Evolutionary conservation across 2,329 filamentous ascomycete species (phyloP).

Genomic region (Penicillium thymicola): DNA sequence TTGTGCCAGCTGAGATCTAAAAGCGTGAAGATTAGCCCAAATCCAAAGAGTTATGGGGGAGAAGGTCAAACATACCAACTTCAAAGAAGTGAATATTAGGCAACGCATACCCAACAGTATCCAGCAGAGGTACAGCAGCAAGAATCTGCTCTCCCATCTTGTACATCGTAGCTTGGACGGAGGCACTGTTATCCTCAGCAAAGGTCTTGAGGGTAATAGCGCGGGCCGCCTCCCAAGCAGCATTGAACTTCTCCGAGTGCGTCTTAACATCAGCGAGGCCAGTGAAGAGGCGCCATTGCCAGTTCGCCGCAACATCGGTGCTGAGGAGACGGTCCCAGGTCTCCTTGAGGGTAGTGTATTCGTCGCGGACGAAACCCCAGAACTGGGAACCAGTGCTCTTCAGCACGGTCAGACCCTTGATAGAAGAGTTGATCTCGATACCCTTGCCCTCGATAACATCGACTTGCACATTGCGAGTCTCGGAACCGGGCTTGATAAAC

Average conservation of each 20-base stretch:
- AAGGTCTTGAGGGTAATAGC: constrained; percentile 88
- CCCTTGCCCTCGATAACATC: constrained; percentile 64
- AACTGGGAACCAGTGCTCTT: constrained; percentile 97
- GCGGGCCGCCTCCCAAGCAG: constrained; percentile 73
- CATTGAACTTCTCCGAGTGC: constrained; percentile 66
- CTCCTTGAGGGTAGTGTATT: constrained; percentile 86
- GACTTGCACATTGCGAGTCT: constrained; percentile 80
- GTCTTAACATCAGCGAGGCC: constrained; percentile 64
- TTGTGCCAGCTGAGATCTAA: constrained; percentile 95
- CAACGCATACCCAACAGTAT: constrained; percentile 74
- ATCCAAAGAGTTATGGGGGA: neutral
- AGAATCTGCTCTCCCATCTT: constrained; percentile 93
- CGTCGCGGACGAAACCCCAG: constrained; percentile 88
- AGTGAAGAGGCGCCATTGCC: constrained; percentile 77
- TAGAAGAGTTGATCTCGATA: constrained; percentile 71
- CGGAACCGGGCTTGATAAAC: constrained; percentile 84
- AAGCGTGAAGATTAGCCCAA: constrained; percentile 4
- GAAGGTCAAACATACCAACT: constrained; percentile 53
- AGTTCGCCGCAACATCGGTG: constrained; percentile 83
- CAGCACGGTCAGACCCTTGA: constrained; percentile 79
- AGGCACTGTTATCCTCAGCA: constrained; percentile 83
- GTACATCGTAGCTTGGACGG: constrained; percentile 97
- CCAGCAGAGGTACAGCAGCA: constrained; percentile 66
- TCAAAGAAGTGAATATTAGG: constrained; percentile 99
- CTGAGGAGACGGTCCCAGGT: constrained; percentile 94